Base-by-base conservation (phyloP, 495 filamentous ascomycete genomes). In the Astrocystis sublimbata region DNA sequence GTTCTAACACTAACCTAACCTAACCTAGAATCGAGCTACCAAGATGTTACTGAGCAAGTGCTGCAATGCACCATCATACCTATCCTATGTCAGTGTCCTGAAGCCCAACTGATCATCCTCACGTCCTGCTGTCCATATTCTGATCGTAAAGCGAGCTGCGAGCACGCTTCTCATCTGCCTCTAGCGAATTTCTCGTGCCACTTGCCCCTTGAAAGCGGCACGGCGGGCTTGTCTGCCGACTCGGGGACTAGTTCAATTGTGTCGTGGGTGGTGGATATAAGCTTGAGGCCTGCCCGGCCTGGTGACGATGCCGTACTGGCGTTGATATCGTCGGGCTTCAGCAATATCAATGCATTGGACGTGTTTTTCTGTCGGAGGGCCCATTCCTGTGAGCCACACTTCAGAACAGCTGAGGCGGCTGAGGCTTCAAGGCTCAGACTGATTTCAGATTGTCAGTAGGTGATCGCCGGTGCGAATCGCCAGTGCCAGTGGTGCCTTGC, bases 141-240 rank as follows among this genome's bases (percentile, higher is more conserved):
- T n/a, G n/a, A n/a, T n/a, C n/a, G n/a, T n/a, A n/a, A n/a, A n/a
- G n/a, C n/a, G n/a, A n/a, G n/a, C n/a, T n/a, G 15, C 45, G 55
- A 45, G 28, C 45, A 15, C 19, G 26, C 17, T 21, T 50, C 23
- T 57, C 33, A 52, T 63, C 76, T 71, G 41, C 70, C 74, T 56
- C 76, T 78, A 36, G 83, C 89, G 76, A 96, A 93, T 66, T 84
- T 87, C 71, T 96, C 92, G 73, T 96, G 92, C 92, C 92, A 96
- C 69, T 93, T 96, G 58, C 92, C 85, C 64, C 80, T 81, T 51
- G 83, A 83, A 31, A 74, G 75, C 38, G 79, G 77, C 4, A n/a
- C n/a, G n/a, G 71, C 68, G 10, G 72, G 60, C n/a, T 68, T 70
- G 24, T 41, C 71, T n/a, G 70, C 68, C 3, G 70, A 65, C 58